Conservation (phyloP, 2,329 filamentous ascomycete genomes). For the Hypomyces perniciosus region DNA sequence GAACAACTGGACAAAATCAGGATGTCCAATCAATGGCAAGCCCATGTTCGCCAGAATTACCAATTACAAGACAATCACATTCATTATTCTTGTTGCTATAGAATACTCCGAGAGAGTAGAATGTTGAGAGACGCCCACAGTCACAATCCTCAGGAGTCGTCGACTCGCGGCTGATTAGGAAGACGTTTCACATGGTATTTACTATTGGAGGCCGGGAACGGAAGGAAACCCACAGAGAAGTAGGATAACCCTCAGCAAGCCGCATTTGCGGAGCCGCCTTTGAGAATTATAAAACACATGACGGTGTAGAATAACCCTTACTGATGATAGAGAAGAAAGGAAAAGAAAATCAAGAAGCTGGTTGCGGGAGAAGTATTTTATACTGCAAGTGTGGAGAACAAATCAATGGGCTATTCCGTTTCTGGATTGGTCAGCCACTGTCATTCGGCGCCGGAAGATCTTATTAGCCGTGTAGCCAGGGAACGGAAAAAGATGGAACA, state of each 20-base stretch:
- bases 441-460: too few species aligned
- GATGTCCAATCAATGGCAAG: too few species aligned
- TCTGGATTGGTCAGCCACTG: not conserved
- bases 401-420: not conserved
- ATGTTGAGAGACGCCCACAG: conserved; percentile 37
- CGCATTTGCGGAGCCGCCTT: conserved; percentile 47
- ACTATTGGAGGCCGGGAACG: conserved; percentile 50
- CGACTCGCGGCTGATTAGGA: conserved; percentile 38
- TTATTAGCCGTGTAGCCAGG: too few species aligned
- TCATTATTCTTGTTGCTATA: not conserved
- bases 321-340: conserved; percentile 38
- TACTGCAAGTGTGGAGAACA: conserved; percentile 12
- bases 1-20: not conserved
- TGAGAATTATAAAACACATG: conserved; percentile 42
- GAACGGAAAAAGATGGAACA: too few species aligned
- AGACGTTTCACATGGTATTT: conserved; percentile 39
- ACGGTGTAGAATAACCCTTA: conserved; percentile 44
- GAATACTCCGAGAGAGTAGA: not conserved
- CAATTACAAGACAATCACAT: not conserved
- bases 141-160: conserved; percentile 36
- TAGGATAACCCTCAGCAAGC: conserved; percentile 49
- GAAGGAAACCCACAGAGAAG: conserved; percentile 45
- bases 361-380: not conserved
- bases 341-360: conserved; percentile 19
- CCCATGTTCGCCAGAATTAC: not conserved